phyloP scores from a whole-genome alignment of 2,329 filamentous ascomycete species.

The Bipolaris bicolor region DNA sequence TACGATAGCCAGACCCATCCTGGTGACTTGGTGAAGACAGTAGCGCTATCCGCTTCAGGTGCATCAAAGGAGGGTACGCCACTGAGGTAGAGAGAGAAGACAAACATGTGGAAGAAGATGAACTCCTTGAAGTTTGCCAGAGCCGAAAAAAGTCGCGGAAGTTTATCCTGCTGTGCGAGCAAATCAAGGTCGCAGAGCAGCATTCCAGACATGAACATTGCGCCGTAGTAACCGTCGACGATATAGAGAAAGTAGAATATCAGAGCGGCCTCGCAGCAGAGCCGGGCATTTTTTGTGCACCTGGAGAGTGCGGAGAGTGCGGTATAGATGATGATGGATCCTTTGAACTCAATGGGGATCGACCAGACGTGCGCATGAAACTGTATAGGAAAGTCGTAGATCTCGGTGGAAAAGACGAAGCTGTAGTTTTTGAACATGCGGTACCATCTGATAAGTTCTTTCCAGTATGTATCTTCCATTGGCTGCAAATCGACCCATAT shows the following conservation, averaged over 20 bases:
- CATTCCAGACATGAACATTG: conserved; percentile 46
- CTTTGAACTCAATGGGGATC: conserved; percentile 53
- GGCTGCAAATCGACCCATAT: conserved; percentile 53
- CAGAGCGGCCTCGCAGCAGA: conserved; percentile 60
- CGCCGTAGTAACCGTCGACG: conserved; percentile 66
- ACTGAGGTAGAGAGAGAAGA: conserved; percentile 62
- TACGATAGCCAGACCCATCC: conserved; percentile 67
- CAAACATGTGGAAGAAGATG: conserved; percentile 50
- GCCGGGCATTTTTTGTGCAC: conserved; percentile 60
- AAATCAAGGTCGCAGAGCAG: conserved; percentile 48
- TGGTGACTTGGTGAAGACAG: conserved; percentile 58
- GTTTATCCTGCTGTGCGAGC: conserved; percentile 33
- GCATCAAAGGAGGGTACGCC: conserved; percentile 63
- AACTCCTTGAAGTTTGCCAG: conserved; percentile 59
- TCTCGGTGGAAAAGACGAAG: conserved; percentile 67
- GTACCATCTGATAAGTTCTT: conserved; percentile 41
- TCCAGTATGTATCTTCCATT: conserved; percentile 54
- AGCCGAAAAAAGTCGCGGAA: conserved; percentile 55
- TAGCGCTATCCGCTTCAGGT: conserved; percentile 48
- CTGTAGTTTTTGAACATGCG: conserved; percentile 67
- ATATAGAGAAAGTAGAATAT: conserved; percentile 72
- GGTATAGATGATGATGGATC: conserved; percentile 69
- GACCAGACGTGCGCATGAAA: conserved; percentile 48
- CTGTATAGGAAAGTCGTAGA: conserved; percentile 60
- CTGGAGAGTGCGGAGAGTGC: conserved; percentile 63